These are phyloP conservation scores for Brasenia schreberi DNA, from an alignment of 164 flowering plant genomes.

Conservation along the genomic window DNA sequence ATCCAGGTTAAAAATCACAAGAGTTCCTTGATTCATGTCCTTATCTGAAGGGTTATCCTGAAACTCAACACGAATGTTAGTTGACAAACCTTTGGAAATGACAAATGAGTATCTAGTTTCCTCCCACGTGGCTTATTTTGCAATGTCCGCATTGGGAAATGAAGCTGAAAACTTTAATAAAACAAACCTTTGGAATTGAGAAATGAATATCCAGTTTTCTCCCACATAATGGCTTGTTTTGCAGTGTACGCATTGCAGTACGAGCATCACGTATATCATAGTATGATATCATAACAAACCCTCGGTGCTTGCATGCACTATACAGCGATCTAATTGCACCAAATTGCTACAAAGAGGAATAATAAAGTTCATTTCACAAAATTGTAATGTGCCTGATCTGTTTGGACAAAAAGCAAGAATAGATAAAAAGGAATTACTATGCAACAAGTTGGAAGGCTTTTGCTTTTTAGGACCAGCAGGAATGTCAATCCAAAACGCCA, in stretches of 20 bases:
- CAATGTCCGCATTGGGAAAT: constrained; percentile 71
- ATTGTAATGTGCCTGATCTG: too few relatives aligned
- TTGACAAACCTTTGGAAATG: constrained; percentile 90
- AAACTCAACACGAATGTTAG: neutral
- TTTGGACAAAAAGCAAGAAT: too few relatives aligned
- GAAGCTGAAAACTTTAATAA: neutral
- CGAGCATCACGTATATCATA: constrained; percentile 97
- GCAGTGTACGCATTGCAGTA: constrained; percentile 91
- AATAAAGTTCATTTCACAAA: too few relatives aligned
- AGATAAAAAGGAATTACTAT: too few relatives aligned
- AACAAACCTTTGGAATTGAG: constrained; percentile 86
- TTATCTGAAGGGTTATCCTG: constrained; percentile 97
- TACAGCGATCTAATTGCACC: constrained; percentile 92
- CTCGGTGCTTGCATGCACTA: constrained; percentile 96
- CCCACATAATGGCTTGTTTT: constrained; percentile 81
- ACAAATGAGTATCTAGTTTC: constrained; percentile 96
- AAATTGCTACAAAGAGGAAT: constrained; percentile 56
- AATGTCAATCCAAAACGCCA: too few relatives aligned
- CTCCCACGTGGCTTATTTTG: constrained; percentile 94
- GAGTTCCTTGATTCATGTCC: constrained; percentile 94
- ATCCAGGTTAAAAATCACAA: constrained; percentile 91
- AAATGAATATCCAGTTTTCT: constrained; percentile 99
- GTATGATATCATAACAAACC: constrained; percentile 98
- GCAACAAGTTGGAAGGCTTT: too few relatives aligned
- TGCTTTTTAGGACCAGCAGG: too few relatives aligned